These are phyloP conservation scores for Myxozyma vanderwaltii DNA, from an alignment of 805 yeast genomes.

Conservation along the genomic window DNA sequence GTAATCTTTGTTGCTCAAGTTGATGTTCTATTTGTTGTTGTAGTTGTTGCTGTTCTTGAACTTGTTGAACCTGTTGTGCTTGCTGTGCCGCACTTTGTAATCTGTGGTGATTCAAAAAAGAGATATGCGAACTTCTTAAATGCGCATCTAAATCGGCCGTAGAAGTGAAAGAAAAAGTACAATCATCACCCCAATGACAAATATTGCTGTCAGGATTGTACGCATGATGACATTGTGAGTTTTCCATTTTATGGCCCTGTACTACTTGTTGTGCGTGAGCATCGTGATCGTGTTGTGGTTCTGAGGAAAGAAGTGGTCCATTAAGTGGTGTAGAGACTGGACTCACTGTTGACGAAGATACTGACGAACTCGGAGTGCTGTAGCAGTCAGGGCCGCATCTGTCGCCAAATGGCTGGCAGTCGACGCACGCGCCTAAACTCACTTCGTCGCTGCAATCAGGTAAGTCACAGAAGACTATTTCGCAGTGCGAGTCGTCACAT, in stretches of 20 bases:
- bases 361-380: slow-evolving; percentile 2
- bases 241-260: neutral
- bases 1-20: slow-evolving; percentile 16
- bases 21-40: slow-evolving; percentile 13
- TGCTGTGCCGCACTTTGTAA: neutral
- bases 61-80: slow-evolving; percentile 1
- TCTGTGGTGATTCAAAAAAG: slow-evolving; percentile 19
- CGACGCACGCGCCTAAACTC: neutral
- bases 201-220: slow-evolving; percentile 9
- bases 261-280: neutral
- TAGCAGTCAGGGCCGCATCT: slow-evolving; percentile 8
- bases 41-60: neutral
- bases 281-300: neutral
- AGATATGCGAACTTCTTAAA: slow-evolving; percentile 27
- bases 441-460: slow-evolving; percentile 3
- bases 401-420: neutral
- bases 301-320: neutral
- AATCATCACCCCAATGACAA: slow-evolving; percentile 36
- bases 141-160: slow-evolving; percentile 31
- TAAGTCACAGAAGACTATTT: slow-evolving; percentile 5
- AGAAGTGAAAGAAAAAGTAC: slow-evolving; percentile 31
- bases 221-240: neutral
- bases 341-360: slow-evolving; percentile 7
- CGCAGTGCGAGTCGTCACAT: slow-evolving; percentile 19
- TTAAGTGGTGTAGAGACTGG: slow-evolving; percentile 3